Evolutionary conservation across 164 flowering plant species (phyloP).

Genomic region (Dillenia turbinata): DNA sequence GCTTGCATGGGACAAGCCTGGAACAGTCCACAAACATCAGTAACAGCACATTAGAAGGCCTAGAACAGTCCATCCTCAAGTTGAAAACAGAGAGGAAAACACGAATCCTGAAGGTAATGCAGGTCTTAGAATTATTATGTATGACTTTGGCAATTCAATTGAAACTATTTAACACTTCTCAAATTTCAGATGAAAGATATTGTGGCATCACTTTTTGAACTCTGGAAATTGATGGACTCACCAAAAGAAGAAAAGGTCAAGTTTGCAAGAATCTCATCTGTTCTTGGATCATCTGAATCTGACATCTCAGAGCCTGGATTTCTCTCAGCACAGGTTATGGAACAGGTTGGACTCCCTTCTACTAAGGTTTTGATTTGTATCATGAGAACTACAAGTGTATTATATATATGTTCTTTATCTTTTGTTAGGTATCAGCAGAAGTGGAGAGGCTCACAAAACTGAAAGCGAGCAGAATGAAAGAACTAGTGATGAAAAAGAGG

Average conservation of each 20-base stretch:
- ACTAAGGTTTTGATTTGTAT: background rate
- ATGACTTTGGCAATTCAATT: background rate
- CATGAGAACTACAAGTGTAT: background rate
- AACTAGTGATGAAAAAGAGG: slow-evolving; percentile 78
- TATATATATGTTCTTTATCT: slow-evolving; percentile 1
- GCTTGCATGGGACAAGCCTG: slow-evolving; percentile 44
- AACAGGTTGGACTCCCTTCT: slow-evolving; percentile 44
- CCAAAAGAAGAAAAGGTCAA: slow-evolving; percentile 49
- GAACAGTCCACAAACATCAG: slow-evolving; percentile 76
- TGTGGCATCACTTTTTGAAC: slow-evolving; percentile 49
- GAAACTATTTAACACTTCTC: background rate
- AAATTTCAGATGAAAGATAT: slow-evolving; percentile 63
- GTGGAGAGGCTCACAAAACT: slow-evolving; percentile 71
- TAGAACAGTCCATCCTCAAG: slow-evolving; percentile 52
- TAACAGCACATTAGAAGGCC: slow-evolving; percentile 63
- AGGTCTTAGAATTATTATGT: background rate
- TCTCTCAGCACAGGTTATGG: slow-evolving; percentile 67
- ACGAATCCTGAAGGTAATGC: slow-evolving; percentile 66
- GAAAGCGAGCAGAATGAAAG: slow-evolving; percentile 94
- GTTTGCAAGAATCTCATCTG: slow-evolving; percentile 37
- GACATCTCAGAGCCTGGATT: slow-evolving; percentile 55
- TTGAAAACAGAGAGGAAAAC: slow-evolving; percentile 60
- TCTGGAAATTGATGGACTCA: slow-evolving; percentile 92
- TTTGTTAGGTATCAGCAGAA: slow-evolving; percentile 65
- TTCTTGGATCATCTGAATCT: slow-evolving; percentile 45